Evolutionary conservation across 2,329 filamentous ascomycete species (phyloP), one percentile per base, ranked within the genome.

Genomic region (Pyricularia pennisetigena): DNA sequence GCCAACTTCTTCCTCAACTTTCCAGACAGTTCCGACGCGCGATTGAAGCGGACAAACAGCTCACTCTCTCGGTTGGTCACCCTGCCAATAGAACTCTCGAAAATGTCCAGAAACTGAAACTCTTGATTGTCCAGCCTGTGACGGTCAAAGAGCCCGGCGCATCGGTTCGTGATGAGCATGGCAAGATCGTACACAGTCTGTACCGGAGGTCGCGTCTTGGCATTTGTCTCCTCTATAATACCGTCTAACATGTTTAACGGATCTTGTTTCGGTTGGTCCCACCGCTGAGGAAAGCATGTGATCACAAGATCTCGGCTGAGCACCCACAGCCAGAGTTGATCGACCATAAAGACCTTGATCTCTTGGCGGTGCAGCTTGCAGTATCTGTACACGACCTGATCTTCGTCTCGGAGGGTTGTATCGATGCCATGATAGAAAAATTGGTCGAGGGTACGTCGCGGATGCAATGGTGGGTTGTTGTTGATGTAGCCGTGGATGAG

Each of bases 281-380:
- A 87, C 5, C 84, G 78, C 70, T 86, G 82, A 2, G 85, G 85
- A 68, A 87, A 87, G 67, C 83, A 82, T 0, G 85, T 86, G 12
- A 90, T 81, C 23, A 90, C 82, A 20, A 89, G 76, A 69, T 88
- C 86, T 69, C 76, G 79, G 69, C 84, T 78, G 0, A 90, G 73
- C 3, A 88, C 80, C 85, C 86, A 89, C 74, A 90, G 82, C 88
- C 88, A 90, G 1, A 90, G 77, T 71, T 90, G 88, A 73, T 90
- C 88, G 0, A 90, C 87, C 87, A 89, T 89, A 74, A 88, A 88
- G 2, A 89, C 83, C 70, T 88, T 88, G 0, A 81, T 81, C 68
- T 87, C 84, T 20, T 67, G 23, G 1, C 77, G 71, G 1, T 71
- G 70, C 65, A 78, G 71, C 26, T 72, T 74, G 76, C 77, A 74